phyloP scores from a whole-genome alignment of 176 grass and related monocot genomes.

The Alloteropsis semialata region DNA sequence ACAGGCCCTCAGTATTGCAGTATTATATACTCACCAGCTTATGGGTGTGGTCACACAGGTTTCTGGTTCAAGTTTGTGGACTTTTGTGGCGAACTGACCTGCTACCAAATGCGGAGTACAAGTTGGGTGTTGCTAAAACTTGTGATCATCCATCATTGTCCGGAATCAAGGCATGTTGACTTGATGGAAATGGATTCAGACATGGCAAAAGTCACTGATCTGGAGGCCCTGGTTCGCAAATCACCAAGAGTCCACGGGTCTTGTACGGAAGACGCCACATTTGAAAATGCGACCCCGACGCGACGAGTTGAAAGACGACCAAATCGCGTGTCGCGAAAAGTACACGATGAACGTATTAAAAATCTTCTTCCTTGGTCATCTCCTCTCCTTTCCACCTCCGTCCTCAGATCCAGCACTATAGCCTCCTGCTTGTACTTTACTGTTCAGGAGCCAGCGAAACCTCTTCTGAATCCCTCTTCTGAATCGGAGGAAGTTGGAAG shows the following conservation, averaged over 20 bases:
- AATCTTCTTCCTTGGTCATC: background rate
- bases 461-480: too few relatives aligned
- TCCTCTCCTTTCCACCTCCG: too few relatives aligned
- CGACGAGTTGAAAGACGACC: constrained; percentile 18
- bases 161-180: background rate
- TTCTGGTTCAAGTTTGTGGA: background rate
- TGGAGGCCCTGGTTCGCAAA: background rate
- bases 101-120: background rate
- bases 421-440: background rate
- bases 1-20: too few relatives aligned
- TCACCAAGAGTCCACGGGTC: background rate
- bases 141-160: background rate
- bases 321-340: constrained; percentile 7
- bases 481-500: background rate
- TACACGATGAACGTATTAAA: constrained; percentile 7
- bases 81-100: background rate
- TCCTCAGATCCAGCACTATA: constrained; percentile 30
- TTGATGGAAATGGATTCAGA: background rate
- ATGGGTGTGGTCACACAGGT: background rate
- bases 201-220: background rate
- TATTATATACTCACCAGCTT: background rate
- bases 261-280: background rate
- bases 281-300: constrained; percentile 24
- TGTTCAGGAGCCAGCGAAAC: background rate
- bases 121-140: background rate